Evolutionary conservation across 495 filamentous ascomycete genomes (phyloP), one percentile per base, ranked within the genome.

Genomic region (Trichoderma virens): DNA sequence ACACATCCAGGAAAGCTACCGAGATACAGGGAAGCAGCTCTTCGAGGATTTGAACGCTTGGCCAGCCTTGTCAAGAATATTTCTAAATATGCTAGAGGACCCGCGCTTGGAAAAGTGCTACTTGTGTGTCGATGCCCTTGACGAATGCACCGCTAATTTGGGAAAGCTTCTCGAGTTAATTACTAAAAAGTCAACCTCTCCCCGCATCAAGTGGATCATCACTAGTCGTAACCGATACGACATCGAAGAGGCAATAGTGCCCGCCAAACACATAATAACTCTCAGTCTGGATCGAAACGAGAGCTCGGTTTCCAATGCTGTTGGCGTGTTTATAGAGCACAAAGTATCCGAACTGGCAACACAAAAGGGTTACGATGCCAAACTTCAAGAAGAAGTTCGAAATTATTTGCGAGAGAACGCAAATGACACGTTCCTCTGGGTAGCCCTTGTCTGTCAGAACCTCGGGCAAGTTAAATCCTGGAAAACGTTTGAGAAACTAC

Each of bases 71-170:
- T 71, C 61, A 25, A 56, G 67, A 11, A 74, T 79, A 38, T 69
- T 77, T n/a, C 60, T 30, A 3, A 41, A 32, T 16, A 75, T 79
- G 6, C 45, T 80, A 28, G 47, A 71, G 59, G 73, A 75, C 51
- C 56, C 59, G n/a, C 65, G 31, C 28, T 25, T 72, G n/a, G n/a
- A n/a, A n/a, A 11, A 31, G 65, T 0, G 61, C 13, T 8, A 64
- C 70, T 9, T 38, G 5, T 18, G 3, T 62, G 68, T 82, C 35
- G 80, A 82, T 67, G 80, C 78, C 0, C 34, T 62, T 9, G 60
- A 62, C 27, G 60, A 62, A 14, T 62, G 60, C 20, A 27, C 16
- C 8, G 14, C 32, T 23, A 18, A 41, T 13, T 2, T 2, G 20
- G 9, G n/a, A 1, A 3, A 20, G 2, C 60, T 62, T n/a, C 18